Conservation (phyloP, 2,329 filamentous ascomycete species). For the Ophiostoma ips region DNA sequence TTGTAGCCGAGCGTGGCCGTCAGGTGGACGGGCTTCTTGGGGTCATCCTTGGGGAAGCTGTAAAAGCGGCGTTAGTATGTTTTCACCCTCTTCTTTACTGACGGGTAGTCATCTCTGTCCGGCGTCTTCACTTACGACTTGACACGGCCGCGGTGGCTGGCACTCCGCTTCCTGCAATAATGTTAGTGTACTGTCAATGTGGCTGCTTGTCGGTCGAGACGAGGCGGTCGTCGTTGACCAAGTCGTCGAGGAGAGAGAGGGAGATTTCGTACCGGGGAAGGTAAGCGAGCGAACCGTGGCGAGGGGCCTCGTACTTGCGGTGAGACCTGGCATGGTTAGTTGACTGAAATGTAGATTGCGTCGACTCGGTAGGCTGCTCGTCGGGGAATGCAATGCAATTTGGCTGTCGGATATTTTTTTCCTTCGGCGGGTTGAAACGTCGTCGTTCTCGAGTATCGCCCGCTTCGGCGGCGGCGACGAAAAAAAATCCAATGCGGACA, state of each 20-base stretch:
- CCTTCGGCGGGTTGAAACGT: too few species aligned
- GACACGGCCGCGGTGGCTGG: constrained; percentile 42
- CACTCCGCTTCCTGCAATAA: constrained; percentile 14
- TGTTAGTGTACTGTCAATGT: constrained; percentile 7
- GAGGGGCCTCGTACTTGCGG: constrained; percentile 64
- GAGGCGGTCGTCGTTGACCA: background rate
- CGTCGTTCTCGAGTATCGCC: too few species aligned
- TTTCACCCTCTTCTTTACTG: constrained; percentile 10
- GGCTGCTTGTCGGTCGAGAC: background rate
- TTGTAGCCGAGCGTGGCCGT: constrained; percentile 99
- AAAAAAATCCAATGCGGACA: too few species aligned
- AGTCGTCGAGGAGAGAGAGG: background rate
- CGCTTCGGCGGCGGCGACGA: too few species aligned
- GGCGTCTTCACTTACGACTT: constrained; percentile 62
- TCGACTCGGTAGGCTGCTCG: background rate
- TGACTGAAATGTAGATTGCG: background rate
- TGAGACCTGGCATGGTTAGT: constrained; percentile 26
- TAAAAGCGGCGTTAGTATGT: constrained; percentile 7
- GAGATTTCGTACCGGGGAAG: constrained; percentile 36
- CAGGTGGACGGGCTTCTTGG: constrained; percentile 98
- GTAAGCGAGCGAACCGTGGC: constrained; percentile 86
- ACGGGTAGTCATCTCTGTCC: too few species aligned
- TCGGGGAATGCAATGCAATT: background rate
- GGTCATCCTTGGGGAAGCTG: constrained; percentile 99
- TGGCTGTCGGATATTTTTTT: background rate